Evolutionary conservation across 73 alveolate genomes (phyloP), one percentile per base, ranked within the genome.

Genomic region (Effrenium voratum): DNA sequence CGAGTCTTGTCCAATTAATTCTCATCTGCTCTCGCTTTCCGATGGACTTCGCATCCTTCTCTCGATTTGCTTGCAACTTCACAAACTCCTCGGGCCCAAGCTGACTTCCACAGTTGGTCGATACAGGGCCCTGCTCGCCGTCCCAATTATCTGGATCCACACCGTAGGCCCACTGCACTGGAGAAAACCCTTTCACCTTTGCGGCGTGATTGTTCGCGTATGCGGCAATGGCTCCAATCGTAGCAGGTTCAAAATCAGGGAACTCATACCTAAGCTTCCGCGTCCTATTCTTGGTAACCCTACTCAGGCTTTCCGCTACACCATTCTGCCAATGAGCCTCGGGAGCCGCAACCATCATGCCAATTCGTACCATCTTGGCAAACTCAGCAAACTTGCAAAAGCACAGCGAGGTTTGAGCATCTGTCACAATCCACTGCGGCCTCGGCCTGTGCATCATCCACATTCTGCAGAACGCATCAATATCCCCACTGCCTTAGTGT

Each of bases 301-400:
- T 41, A 52, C 47, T 52, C 77, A 52, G 36, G 24, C n/a, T 4
- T 52, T 82, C 93, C 2, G 70, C 93, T 4, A 36, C 93, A 4
- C 93, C 93, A 3, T 10, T 24, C 36, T 82, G 93, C 93, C 93
- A 82, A 55, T 82, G 93, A 13, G 93, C 93, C 38, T 82, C 93
- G 0, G 75, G 41, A 3, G 93, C 76, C 4, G 93, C 50, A 50
- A 49, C 76, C 41, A 38, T 8, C n/a, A 60, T 3, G 1, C 93
- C 93, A 50, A 46, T n/a, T 5, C 93, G 77, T 15, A 50, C 52
- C 41, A 34, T 32, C 22, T 52, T 32, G 19, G 50, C 40, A 26
- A 83, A 83, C 66, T 83, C 79, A 16, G 93, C 79, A 38, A 83
- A 83, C 28, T 45, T 43, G 1, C 93, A 77, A 15, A 32, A 34